These are phyloP conservation scores for Omphalotus guepiniiformis DNA, from an alignment of 768 basidiomycete genomes.

Conservation along the genomic window DNA sequence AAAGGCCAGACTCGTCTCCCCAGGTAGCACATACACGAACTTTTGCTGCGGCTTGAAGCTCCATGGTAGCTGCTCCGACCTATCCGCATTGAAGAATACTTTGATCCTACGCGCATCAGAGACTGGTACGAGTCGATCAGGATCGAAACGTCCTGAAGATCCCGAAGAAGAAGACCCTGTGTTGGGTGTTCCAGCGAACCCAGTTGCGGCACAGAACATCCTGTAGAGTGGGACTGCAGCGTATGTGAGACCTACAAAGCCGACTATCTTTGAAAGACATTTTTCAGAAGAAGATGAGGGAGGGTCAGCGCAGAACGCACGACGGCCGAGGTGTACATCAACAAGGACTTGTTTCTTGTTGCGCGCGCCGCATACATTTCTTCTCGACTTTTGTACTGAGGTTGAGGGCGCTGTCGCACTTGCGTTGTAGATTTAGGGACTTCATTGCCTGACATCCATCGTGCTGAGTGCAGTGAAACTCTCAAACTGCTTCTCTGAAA, in stretches of 20 bases:
- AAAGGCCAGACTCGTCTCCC: conserved; percentile 95
- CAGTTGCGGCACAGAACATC: conserved; percentile 97
- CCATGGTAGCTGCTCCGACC: conserved; percentile 89
- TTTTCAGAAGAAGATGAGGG: not conserved
- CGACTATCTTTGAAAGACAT: conserved; percentile 53
- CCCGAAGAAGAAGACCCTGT: conserved; percentile 47
- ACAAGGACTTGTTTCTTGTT: conserved; percentile 61
- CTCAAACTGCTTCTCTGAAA: too few species aligned
- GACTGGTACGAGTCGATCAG: conserved; percentile 79
- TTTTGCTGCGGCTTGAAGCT: conserved; percentile 88
- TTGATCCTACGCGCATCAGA: conserved; percentile 71
- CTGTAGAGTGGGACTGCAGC: conserved; percentile 97
- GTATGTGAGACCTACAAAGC: conserved; percentile 84
- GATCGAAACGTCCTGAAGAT: conserved; percentile 61
- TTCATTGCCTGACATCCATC: too few species aligned
- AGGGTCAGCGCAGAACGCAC: conserved; percentile 38
- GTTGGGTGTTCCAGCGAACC: conserved; percentile 92
- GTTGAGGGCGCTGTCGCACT: too few species aligned
- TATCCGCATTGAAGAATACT: conserved; percentile 95
- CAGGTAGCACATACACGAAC: conserved; percentile 85
- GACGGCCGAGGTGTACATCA: conserved; percentile 83
- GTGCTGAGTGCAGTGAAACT: too few species aligned
- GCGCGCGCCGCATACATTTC: conserved; percentile 37
- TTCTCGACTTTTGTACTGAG: conserved; percentile 21
- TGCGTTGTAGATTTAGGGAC: too few species aligned